Conservation (phyloP, 2,329 filamentous ascomycete genomes). For the Monilinia vaccinii-corymbosi region DNA sequence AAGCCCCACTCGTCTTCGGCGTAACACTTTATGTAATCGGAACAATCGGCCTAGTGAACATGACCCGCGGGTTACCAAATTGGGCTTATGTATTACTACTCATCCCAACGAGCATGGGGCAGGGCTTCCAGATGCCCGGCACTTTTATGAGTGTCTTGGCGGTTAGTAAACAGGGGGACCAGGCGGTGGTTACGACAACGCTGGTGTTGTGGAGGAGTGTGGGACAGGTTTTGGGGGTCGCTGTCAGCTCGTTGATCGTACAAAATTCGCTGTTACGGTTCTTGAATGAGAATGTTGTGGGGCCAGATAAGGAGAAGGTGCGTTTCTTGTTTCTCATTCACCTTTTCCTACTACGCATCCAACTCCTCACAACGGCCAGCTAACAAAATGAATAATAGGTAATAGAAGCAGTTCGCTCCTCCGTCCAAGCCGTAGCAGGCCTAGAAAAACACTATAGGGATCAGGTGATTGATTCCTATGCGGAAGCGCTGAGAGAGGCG, state of each 20-base stretch:
- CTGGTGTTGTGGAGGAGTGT: constrained; percentile 63
- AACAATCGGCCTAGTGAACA: constrained; percentile 38
- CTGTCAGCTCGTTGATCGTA: constrained; percentile 59
- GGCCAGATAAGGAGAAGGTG: constrained; percentile 43
- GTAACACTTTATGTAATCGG: constrained; percentile 41
- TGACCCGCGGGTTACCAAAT: constrained; percentile 43
- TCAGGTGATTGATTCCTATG: constrained; percentile 48
- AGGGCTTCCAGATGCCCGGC: constrained; percentile 56
- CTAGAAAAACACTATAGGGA: constrained; percentile 38
- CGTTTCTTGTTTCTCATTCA: not conserved
- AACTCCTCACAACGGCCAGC: not conserved
- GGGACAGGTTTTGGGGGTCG: constrained; percentile 66
- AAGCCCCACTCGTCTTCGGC: constrained; percentile 49
- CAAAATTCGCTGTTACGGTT: constrained; percentile 60
- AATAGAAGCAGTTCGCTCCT: constrained; percentile 42
- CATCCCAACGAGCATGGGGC: constrained; percentile 46
- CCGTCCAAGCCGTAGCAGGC: constrained; percentile 43
- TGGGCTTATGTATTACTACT: constrained; percentile 47
- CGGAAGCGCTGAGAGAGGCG: constrained; percentile 38
- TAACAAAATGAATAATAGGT: constrained; percentile 28
- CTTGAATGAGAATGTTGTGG: constrained; percentile 49
- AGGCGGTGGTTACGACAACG: constrained; percentile 62
- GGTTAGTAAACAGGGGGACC: constrained; percentile 48
- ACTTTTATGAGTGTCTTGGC: constrained; percentile 56
- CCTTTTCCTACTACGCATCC: not conserved